Evolutionary conservation across 495 filamentous ascomycete species (phyloP), one percentile per base, ranked within the genome.

Genomic region (Cetradonia linearis): DNA sequence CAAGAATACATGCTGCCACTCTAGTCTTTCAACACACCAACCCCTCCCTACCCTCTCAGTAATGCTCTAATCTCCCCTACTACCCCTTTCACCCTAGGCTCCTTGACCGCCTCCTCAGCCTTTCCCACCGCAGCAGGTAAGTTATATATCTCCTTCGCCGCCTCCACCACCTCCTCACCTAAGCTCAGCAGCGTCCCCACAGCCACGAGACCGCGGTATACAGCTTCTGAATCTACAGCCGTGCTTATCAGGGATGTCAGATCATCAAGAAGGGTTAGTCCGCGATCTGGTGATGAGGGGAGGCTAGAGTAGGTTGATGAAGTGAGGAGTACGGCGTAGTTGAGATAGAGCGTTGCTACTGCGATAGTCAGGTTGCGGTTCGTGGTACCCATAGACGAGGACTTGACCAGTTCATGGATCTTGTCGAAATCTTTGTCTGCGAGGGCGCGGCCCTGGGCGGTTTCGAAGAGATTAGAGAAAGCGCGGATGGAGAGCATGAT

Each of bases 381-480:
- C n/a, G 76, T 76, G 1, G 81, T 77, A 38, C 78, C 68, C 42
- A 78, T 69, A 30, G 77, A 65, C 2, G 72, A 66, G 2, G 74
- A 70, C 42, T 76, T 78, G 5, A 80, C 75, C 30, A 81, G 70
- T 14, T 74, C 71, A 13, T 82, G 66, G 34, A 84, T 76, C 47
- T 74, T 71, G 60, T 86, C 82, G 55, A 88, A 88, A 36, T 78
- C 72, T 18, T 71, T 70, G 5, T 80, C 72, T 1, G 80, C 81
- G 1, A 91, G 72, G 20, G 76, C 70, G 13, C 87, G 82, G 36
- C 93, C 93, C 58, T 83, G 74, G 4, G 78, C 69, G 0, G 87
- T 89, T 58, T 83, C 81, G 71, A 96, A 97, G 8, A 97, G 74
- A 60, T 99, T 99, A n/a, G 81, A 84, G 52, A 95, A 79, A 16